These are phyloP conservation scores for Microdochium trichocladiopsis DNA, from an alignment of 2,329 filamentous ascomycete genomes.

Conservation along the genomic window DNA sequence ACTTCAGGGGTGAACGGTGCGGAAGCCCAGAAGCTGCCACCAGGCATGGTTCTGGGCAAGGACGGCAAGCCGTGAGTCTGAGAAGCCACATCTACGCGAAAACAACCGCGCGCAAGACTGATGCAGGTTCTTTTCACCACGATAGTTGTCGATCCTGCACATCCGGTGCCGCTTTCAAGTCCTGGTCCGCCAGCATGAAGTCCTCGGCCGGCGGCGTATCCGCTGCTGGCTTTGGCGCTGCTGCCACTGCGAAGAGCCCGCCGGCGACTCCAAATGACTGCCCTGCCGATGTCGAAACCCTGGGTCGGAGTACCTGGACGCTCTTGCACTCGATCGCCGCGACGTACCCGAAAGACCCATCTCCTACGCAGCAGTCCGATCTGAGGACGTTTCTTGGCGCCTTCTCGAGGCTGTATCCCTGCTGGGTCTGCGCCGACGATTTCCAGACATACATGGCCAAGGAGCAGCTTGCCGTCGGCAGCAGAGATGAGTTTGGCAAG, in stretches of 20 bases:
- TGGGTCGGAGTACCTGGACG: conserved; percentile 89
- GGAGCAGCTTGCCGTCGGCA: conserved; percentile 55
- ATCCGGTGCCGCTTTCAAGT: conserved; percentile 53
- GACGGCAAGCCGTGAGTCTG: conserved; percentile 77
- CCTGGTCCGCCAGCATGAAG: conserved; percentile 45
- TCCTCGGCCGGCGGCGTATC: conserved; percentile 22
- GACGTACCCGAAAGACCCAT: conserved; percentile 68
- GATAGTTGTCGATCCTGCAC: conserved; percentile 67
- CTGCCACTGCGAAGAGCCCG: conserved; percentile 5
- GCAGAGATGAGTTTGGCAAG: conserved; percentile 63
- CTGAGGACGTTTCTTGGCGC: conserved; percentile 70
- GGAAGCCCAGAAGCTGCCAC: conserved; percentile 50
- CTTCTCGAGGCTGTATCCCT: conserved; percentile 86
- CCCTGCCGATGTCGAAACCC: conserved; percentile 79
- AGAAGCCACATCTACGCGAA: neutral
- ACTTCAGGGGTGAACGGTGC: conserved; percentile 11
- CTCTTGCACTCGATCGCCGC: conserved; percentile 88
- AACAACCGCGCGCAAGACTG: neutral
- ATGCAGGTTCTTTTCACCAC: neutral
- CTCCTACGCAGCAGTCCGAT: conserved; percentile 63
- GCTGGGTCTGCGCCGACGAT: conserved; percentile 91
- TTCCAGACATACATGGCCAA: conserved; percentile 75
- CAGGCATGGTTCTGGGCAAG: conserved; percentile 67
- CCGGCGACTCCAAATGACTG: conserved; percentile 56
- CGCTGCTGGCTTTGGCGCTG: conserved; percentile 14